These are phyloP conservation scores for Trichoderma asperellum DNA, from an alignment of 2,329 filamentous ascomycete genomes.

Conservation along the genomic window DNA sequence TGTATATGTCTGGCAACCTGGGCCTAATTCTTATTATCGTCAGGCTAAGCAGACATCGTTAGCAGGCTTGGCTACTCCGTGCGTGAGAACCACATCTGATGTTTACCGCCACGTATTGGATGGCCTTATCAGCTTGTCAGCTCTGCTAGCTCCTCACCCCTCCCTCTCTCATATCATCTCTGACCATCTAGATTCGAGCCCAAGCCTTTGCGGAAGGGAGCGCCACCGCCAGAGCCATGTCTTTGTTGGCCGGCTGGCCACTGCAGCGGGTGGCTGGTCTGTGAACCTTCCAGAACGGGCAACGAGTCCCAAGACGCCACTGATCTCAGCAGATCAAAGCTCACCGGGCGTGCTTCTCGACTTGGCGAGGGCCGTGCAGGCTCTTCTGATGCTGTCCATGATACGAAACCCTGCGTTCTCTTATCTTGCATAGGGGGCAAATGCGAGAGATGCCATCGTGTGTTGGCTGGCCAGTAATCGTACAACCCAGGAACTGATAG, in stretches of 20 bases:
- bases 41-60: slow-evolving; percentile 6
- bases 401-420: neutral
- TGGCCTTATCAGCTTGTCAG: slow-evolving; percentile 23
- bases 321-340: neutral
- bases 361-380: neutral
- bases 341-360: neutral
- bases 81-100: neutral
- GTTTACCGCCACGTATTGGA: neutral
- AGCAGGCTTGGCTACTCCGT: neutral
- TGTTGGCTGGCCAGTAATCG: neutral
- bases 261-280: slow-evolving; percentile 29
- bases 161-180: neutral
- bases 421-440: slow-evolving; percentile 6
- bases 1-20: neutral
- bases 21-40: neutral
- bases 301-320: slow-evolving; percentile 27
- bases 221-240: slow-evolving; percentile 7
- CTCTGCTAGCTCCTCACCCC: slow-evolving; percentile 10
- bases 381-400: neutral
- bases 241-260: neutral
- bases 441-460: neutral
- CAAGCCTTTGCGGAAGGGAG: neutral
- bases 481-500: neutral
- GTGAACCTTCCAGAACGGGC: slow-evolving; percentile 38
- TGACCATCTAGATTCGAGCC: slow-evolving; percentile 8